Evolutionary conservation across 2,329 filamentous ascomycete genomes (phyloP).

Genomic region (Hypoxylon sp.): DNA sequence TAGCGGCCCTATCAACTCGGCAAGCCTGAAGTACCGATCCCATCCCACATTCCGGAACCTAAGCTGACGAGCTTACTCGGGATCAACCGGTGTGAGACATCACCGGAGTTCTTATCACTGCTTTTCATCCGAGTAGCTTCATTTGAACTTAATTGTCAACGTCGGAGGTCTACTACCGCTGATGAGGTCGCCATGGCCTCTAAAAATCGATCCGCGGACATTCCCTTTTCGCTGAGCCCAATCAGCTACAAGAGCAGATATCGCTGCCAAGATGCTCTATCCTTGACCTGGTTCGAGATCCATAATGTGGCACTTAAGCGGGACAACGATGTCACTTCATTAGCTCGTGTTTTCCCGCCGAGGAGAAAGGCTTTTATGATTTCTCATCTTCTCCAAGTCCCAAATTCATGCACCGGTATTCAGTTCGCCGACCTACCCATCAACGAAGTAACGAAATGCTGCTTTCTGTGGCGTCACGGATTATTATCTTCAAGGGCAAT

Average conservation of each 20-base stretch:
- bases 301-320: conserved; percentile 13
- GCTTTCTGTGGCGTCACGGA: conserved; percentile 9
- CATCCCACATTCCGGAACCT: conserved; percentile 22
- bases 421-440: conserved; percentile 9
- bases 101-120: conserved; percentile 15
- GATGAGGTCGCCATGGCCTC: neutral
- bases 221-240: conserved; percentile 1
- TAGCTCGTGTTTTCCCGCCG: conserved; percentile 5
- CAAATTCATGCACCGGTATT: neutral
- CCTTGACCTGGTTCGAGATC: conserved; percentile 12
- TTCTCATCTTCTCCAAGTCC: conserved; percentile 17
- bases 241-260: conserved; percentile 1
- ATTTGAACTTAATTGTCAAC: conserved; percentile 12
- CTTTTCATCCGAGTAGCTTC: conserved; percentile 19
- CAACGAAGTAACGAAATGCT: conserved; percentile 3
- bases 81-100: conserved; percentile 2
- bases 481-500: conserved; percentile 25
- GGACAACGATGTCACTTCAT: conserved; percentile 12
- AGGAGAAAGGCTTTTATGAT: conserved; percentile 15
- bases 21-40: conserved; percentile 17
- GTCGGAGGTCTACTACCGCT: conserved; percentile 5
- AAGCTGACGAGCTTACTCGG: conserved; percentile 20
- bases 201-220: neutral
- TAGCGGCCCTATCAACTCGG: conserved; percentile 33
- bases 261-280: conserved; percentile 19